A percentile compares a stretch with the other conserved stretches of the same genome.
Evolutionary conservation across 176 grass and related monocot species (phyloP).

Genomic region (Tillandsia leiboldiana): DNA sequence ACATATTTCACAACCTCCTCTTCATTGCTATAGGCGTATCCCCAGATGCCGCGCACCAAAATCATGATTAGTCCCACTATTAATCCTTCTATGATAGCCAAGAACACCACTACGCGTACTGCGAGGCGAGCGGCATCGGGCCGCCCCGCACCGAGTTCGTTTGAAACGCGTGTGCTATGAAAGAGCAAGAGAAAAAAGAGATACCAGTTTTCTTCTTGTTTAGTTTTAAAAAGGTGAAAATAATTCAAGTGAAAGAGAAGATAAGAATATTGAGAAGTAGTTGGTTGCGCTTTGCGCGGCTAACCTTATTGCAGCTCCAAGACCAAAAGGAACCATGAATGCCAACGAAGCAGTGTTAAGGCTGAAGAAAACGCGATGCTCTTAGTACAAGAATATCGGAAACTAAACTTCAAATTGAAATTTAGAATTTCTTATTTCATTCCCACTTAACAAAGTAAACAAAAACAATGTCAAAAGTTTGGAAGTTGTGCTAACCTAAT

Average conservation of each 20-base stretch:
- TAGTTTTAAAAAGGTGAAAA: too few relatives aligned
- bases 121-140: conserved; percentile 38
- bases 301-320: conserved; percentile 54
- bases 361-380: conserved; percentile 27
- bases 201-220: neutral
- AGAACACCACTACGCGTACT: conserved; percentile 24
- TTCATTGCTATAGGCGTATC: conserved; percentile 58
- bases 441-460: neutral
- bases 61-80: conserved; percentile 34
- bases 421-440: neutral
- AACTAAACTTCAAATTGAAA: neutral
- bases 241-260: neutral
- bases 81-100: conserved; percentile 23
- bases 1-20: conserved; percentile 48
- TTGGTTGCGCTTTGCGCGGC: neutral
- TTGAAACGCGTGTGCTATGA: conserved; percentile 45
- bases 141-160: conserved; percentile 59
- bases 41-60: conserved; percentile 23
- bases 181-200: neutral
- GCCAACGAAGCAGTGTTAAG: conserved; percentile 31
- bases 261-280: conserved; percentile 8
- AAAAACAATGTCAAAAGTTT: neutral
- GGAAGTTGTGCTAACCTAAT: conserved; percentile 37
- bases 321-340: conserved; percentile 46
- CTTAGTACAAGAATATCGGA: neutral